phyloP scores from a whole-genome alignment of 495 filamentous ascomycete genomes.

The Penicillium samsonianum region DNA sequence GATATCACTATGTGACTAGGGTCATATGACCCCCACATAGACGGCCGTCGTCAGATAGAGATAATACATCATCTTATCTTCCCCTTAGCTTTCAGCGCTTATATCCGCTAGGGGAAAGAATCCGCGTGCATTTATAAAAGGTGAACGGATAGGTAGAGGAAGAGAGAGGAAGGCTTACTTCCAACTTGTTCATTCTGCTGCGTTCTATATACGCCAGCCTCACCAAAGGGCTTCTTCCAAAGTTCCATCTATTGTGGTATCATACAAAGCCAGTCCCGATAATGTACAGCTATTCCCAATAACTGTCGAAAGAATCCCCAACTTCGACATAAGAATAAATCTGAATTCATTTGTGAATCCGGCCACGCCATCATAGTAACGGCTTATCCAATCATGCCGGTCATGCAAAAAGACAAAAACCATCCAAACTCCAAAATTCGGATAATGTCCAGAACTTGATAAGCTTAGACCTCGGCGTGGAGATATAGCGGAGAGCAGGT shows the following conservation, averaged over 20 bases:
- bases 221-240: not conserved
- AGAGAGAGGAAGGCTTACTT: not conserved
- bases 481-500: not conserved
- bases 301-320: not conserved
- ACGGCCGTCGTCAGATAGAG: too few relatives aligned
- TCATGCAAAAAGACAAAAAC: not conserved
- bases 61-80: too few relatives aligned
- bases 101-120: too few relatives aligned
- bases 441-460: not conserved
- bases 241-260: not conserved
- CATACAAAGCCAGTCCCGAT: not conserved
- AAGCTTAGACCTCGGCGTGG: too few relatives aligned
- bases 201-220: not conserved
- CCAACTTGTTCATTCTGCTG: not conserved
- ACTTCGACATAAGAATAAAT: slow-evolving; percentile 2
- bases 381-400: not conserved
- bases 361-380: not conserved
- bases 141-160: not conserved
- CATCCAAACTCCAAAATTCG: not conserved
- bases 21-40: too few relatives aligned
- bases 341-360: not conserved
- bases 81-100: too few relatives aligned
- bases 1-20: too few relatives aligned
- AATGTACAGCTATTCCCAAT: not conserved
- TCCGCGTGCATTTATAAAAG: too few relatives aligned